Base-by-base conservation (phyloP, 108 stramenopile genomes). In the Stephanodiscus triporus region DNA sequence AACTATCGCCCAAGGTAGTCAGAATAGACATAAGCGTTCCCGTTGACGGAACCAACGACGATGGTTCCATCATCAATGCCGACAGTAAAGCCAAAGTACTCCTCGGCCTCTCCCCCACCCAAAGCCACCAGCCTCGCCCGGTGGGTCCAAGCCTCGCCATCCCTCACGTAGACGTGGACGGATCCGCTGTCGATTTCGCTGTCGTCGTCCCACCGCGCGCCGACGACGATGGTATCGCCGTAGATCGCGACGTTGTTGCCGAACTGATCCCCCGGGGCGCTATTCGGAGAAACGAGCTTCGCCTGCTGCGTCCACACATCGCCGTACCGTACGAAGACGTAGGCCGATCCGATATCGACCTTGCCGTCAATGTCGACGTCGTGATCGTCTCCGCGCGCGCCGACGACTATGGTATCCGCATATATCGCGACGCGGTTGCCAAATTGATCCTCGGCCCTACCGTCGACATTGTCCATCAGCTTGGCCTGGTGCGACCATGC, bases 141-240 rank as follows among this genome's bases (percentile, higher is more conserved):
- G 50, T 63, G 66, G 9, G 51, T 19, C 76, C 76, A 77, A 9
- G 47, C 40, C 0, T 63, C 62, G 19, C 29, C 66, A 59, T 71
- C 49, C 14, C 64, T 43, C 6, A 48, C 50, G 49, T 66, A 75
- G 26, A 81, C 66, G 48, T 81, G 70, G 1, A 43, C 66, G 30
- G 58, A 60, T 19, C 80, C 75, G 16, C 63, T 30, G 45, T 67
- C 66, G 17, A 61, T 23, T 26, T 71, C 77, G 11, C 9, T 50
- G 19, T 76, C 75, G 43, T 70, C 68, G 34, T 81, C 69, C 27
- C 60, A 59, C 27, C 48, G 50, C 38, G 74, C 74, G 27, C 76
- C 75, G 0, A 82, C 76, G 48, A 77, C 70, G 49, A 82, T 6
- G 29, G 69, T 62, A 29, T 77, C 76, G 34, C 30, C 64, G 38